Base-by-base conservation (phyloP, 2,329 filamentous ascomycete species). In the Colletotrichum costaricense region DNA sequence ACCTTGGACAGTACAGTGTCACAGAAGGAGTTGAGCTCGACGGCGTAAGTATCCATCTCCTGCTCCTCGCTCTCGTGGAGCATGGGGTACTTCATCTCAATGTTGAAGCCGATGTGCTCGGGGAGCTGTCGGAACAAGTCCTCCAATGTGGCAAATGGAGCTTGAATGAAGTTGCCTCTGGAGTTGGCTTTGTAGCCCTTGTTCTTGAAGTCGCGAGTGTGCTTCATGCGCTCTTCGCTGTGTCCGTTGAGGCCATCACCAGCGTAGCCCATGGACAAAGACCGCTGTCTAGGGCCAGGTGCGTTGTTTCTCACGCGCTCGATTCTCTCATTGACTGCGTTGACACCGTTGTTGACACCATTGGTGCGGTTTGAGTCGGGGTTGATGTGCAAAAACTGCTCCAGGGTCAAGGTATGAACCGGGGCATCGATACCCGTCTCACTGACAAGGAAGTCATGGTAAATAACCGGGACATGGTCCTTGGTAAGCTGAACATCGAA, bases 11-110 rank as follows among this genome's bases (percentile, higher is more conserved):
- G 88, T 4, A 99, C 94, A 0, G 95, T 98, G 82, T 99, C 97
- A 80, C 97, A 96, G 82, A 98, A 99, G 1, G 93, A 95, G 84
- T 98, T 98, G 77, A 98, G 89, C 84, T 99, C 97, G 59, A 98
- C 94, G 0, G 95, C 95, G 80, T 98, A 98, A 3, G 94, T 94
- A 81, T 98, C 96, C 95, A 98, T 98, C 77, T 97, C 95, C 76
- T 98, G 94, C 81, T 97, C 94, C 82, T 98, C 95, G 72, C 92
- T 94, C 86, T 99, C 97, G 81, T 96, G 93, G 55, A 99, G 90
- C 95, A 98, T 98, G 5, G 97, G 97, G 81, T 99, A 99, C 84
- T 99, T 98, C 89, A 99, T 94, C 86, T 99, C 97, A 77, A 99
- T 97, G 83, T 99, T 98, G 88, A 99, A 99, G 16, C 97, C 95